Base-by-base conservation (phyloP, 2,329 filamentous ascomycete species). In the Fusarium musae region DNA sequence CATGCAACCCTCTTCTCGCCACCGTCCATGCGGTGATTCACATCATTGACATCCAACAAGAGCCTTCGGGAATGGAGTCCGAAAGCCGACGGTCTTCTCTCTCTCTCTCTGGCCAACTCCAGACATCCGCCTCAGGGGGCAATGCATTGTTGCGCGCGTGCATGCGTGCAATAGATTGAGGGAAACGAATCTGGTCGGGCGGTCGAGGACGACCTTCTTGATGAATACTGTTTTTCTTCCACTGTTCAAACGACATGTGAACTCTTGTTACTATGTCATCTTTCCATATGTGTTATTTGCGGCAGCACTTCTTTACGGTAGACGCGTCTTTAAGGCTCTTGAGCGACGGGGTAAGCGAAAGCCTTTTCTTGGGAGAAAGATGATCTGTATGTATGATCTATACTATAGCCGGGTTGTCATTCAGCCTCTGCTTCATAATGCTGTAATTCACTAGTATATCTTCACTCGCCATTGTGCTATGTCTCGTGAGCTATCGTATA, bases 401-500 rank as follows among this genome's bases (percentile, higher is more conserved):
- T 68, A 67, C 59, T 68, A 73, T 69, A 68, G 71, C 73, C 67
- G 74, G 74, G 75, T 67, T 81, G 78, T 78, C 75, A 79, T 80
- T 78, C 78, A 76, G 81, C 81, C 80, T 83, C 77, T 81, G 79
- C 79, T 83, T 82, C 80, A 79, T 83, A 82, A 81, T 82, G 79
- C 80, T 84, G 82, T 85, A 85, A 84, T 85, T 82, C 81, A 81
- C 77, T 82, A 83, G 79, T 83, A 78, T 83, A 82, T 80, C 70
- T 73, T 46, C 17, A 39, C 21, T 42, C 26, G 19, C 21, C 37
- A 32, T 26, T 47, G 47, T 65, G 63, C 47, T 53, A 30, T 36
- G 8, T 64, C n/a, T 21, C 8, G 6, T 32, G 16, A 52, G 17
- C 21, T 26, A 23, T 63, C 23, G 50, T 54, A n/a, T n/a, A 40